Evolutionary conservation across 192 early-diverging fungal species (phyloP), one percentile per base, ranked within the genome.

Genomic region (Phlyctochytrium arcticum): DNA sequence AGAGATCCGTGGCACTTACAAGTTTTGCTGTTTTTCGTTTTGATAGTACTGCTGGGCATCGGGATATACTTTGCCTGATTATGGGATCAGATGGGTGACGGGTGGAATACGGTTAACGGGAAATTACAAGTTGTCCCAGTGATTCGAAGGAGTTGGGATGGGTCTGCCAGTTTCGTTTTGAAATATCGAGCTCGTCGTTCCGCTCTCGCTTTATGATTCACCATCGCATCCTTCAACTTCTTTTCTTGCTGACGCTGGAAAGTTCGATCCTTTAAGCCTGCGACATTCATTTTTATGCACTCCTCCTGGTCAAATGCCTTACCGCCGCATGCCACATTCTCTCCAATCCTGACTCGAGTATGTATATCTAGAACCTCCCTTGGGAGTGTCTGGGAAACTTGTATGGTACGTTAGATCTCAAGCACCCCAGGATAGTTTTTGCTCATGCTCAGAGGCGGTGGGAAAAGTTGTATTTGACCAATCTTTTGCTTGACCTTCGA

Each of bases 1-100:
- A 10, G 37, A 10, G n/a, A n/a, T 42, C 21, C 15, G 39, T 44
- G 39, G 12, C 12, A 26, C 50, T 53, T 53, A 53, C 78, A 83
- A 59, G 35, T 80, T 80, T 10, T 81, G 65, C 32, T 71, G 24
- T 39, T 81, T 83, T 60, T 83, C 81, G 53, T 83, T 67, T 48
- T 79, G 76, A 61, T 77, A 81, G 30, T 64, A 76, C 30, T 81
- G 79, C 37, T 81, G 74, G 7, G 76, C 81, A 60, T 80, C 75
- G 3, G 81, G 74, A 63, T 78, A 68, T 0, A 76, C 58, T 57
- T 81, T 75, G 19, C 58, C 53, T 36, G 78, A 1, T 26, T 1
- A 21, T 37, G 31, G 67, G 2, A 57, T 30, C 51, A 24, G 15
- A 57, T n/a, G 27, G 70, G 75, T 23, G 68, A 58, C 36, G 75